Evolutionary conservation across 139 green algal genomes (phyloP).

Genomic region (Chlorella ohadii): DNA sequence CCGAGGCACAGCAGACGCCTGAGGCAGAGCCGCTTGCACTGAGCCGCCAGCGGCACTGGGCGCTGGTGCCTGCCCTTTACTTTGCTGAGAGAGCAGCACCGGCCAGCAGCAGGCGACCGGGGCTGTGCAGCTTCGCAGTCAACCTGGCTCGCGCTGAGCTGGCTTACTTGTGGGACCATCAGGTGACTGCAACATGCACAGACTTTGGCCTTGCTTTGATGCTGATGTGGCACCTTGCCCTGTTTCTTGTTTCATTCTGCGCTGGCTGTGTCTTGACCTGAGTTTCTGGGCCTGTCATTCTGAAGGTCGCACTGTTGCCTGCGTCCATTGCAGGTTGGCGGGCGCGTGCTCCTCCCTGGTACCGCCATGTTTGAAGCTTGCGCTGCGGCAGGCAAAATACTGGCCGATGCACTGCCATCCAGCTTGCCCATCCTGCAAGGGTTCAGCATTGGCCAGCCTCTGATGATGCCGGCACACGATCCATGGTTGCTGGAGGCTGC

Average conservation of each 20-base stretch:
- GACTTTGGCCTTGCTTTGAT: no score
- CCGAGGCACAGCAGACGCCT: background rate
- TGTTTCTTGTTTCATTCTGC: no score
- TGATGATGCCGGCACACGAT: background rate
- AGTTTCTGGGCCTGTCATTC: no score
- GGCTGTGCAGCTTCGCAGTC: background rate
- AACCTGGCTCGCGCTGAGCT: background rate
- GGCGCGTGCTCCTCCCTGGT: slow-evolving; percentile 33
- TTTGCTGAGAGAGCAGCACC: background rate
- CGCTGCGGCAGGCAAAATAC: background rate
- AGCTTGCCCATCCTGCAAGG: background rate
- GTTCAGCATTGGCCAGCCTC: background rate
- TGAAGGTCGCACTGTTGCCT: background rate
- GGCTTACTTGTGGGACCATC: slow-evolving; percentile 46
- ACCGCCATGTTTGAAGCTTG: slow-evolving; percentile 38
- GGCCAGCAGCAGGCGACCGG: background rate
- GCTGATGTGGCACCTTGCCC: no score
- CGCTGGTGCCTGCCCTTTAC: background rate
- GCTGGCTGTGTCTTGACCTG: no score
- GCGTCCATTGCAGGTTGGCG: slow-evolving; percentile 13
- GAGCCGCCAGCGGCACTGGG: slow-evolving; percentile 28
- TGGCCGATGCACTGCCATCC: background rate
- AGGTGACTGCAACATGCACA: slow-evolving; percentile 17
- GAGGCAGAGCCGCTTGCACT: background rate
- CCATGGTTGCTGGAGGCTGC: background rate